Base-by-base conservation (phyloP, 306 rosid species). In the Biancaea sappan region DNA sequence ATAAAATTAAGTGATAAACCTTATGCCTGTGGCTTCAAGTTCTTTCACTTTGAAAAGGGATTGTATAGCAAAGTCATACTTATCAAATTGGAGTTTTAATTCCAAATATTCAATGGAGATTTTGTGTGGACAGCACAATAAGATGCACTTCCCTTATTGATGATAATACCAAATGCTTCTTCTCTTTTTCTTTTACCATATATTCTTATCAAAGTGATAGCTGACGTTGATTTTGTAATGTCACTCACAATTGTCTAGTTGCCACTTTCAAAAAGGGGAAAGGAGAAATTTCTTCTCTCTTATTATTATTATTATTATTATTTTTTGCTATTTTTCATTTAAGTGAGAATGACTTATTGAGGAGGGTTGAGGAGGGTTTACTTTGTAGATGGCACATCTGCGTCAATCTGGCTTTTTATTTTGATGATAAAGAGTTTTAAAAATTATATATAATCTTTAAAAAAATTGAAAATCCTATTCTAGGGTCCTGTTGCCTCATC, bases 81-180 rank as follows among this genome's bases (percentile, higher is more conserved):
- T 26, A 60, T 60, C 44, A 58, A 58, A 18, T 60, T 60, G 46
- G 44, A 18, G 66, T 60, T 32, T 32, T 32, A 21, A 32, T 60
- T 60, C 43, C 43, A 32, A 32, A n/a, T n/a, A n/a, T n/a, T n/a
- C n/a, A n/a, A n/a, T n/a, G n/a, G n/a, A n/a, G n/a, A n/a, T n/a
- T n/a, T n/a, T n/a, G n/a, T 84, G 84, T 87, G 84, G 86, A 83
- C 86, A 80, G 66, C 79, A 78, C 84, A 70, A 76, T 7, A 32
- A 3, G 25, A 60, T 34, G 44, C 43, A 60, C 43, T 60, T 25
- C 5, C 22, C 64, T 13, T 58, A 0, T 58, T 29, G 21, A 58
- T 58, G 64, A 58, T 15, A 58, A 58, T 58, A 58, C 14, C 26
- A 60, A 60, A 32, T 32, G 35, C 66, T 18, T 22, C 4, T 28